phyloP scores from a whole-genome alignment of 805 yeast genomes.

The Ascoidea asiatica region DNA sequence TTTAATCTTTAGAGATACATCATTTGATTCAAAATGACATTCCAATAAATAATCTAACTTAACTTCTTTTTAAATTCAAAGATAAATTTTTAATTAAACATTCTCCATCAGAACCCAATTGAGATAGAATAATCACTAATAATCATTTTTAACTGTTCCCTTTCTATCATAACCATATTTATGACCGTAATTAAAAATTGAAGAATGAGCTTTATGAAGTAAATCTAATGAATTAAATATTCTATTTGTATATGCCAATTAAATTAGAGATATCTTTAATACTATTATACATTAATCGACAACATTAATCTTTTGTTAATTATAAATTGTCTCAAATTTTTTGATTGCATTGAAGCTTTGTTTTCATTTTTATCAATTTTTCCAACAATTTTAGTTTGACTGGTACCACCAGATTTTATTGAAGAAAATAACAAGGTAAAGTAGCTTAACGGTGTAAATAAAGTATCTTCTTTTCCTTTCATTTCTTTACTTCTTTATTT shows the following conservation, averaged over 20 bases:
- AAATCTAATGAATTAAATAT: slow-evolving; percentile 65
- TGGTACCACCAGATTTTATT: no score
- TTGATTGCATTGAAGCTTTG: no score
- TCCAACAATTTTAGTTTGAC: no score
- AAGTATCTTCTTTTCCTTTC: no score
- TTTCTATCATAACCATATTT: slow-evolving; percentile 37
- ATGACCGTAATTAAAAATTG: slow-evolving; percentile 26
- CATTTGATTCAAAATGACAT: slow-evolving; percentile 27
- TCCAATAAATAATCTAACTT: slow-evolving; percentile 68
- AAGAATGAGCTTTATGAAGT: slow-evolving; percentile 70
- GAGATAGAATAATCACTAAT: slow-evolving; percentile 69
- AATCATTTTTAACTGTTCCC: slow-evolving; percentile 72
- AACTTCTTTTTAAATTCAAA: slow-evolving; percentile 61
- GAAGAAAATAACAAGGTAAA: no score
- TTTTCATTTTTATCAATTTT: no score
- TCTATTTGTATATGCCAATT: slow-evolving; percentile 81
- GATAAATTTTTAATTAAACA: slow-evolving; percentile 47
- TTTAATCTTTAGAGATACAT: no score
- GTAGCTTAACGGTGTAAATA: no score
- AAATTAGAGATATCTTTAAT: slow-evolving; percentile 84
- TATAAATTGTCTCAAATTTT: slow-evolving; percentile 75
- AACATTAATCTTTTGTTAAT: slow-evolving; percentile 84
- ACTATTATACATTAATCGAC: slow-evolving; percentile 87
- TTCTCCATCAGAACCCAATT: slow-evolving; percentile 45
- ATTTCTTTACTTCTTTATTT: no score